Evolutionary conservation across 495 filamentous ascomycete species (phyloP).

Genomic region (Parathielavia hyrcaniae): DNA sequence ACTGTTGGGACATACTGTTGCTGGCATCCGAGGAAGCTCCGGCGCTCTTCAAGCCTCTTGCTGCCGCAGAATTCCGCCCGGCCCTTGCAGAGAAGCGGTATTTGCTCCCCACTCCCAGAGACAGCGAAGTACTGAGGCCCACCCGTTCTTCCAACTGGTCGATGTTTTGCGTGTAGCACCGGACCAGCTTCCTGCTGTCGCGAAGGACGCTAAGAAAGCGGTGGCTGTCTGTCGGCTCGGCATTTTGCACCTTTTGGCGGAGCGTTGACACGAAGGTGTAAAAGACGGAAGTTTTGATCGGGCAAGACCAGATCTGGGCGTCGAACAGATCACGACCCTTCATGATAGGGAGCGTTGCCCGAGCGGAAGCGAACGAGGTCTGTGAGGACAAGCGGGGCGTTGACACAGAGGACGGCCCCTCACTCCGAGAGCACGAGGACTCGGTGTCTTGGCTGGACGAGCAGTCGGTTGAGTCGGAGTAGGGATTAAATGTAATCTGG

Average conservation of each 20-base stretch:
- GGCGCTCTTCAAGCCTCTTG: conserved; percentile 16
- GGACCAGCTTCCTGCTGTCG: conserved; percentile 54
- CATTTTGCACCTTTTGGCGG: conserved; percentile 52
- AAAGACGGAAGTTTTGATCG: conserved; percentile 56
- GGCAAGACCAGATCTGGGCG: conserved; percentile 57
- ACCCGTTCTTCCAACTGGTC: conserved; percentile 62
- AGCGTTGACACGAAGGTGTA: conserved; percentile 61
- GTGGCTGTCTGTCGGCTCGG: conserved; percentile 51
- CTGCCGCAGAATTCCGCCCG: conserved; percentile 17
- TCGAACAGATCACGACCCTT: conserved; percentile 65
- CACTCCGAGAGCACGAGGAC: conserved; percentile 35
- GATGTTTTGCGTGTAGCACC: conserved; percentile 69
- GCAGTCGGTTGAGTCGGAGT: conserved; percentile 33
- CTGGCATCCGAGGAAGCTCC: conserved; percentile 29
- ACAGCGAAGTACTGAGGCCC: conserved; percentile 50
- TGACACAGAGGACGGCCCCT: conserved; percentile 36
- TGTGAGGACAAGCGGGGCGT: conserved; percentile 40
- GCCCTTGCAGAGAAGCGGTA: conserved; percentile 37
- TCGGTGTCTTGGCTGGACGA: conserved; percentile 21
- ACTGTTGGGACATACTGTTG: conserved; percentile 19
- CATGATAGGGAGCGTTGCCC: conserved; percentile 45
- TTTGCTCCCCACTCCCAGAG: conserved; percentile 51
- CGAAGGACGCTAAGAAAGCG: conserved; percentile 57
- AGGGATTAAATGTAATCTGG: conserved; percentile 40
- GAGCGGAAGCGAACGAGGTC: conserved; percentile 30